Base-by-base conservation (phyloP, 352 stramenopile genomes). In the Phytophthora cajani region DNA sequence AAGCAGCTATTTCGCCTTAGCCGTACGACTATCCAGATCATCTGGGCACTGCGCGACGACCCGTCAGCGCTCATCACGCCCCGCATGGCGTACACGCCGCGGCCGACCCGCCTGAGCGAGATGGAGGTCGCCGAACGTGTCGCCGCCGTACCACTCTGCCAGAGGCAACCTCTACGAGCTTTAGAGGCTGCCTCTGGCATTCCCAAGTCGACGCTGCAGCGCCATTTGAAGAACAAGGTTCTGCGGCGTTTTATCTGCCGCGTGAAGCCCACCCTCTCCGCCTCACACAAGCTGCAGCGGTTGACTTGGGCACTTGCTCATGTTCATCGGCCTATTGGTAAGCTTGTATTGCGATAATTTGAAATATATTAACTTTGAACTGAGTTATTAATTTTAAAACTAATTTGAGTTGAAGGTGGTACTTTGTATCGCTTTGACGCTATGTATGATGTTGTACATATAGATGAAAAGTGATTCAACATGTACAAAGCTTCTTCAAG, bases 401-500 rank as follows among this genome's bases (percentile, higher is more conserved):
- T 33, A 33, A 33, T 33, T 33, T 9, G 30, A 33, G 30, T 57
- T 14, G 8, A 40, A 62, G 50, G 25, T 36, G 64, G 17, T 7
- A 49, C 9, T 27, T 61, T 50, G 4, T 65, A 42, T 52, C 19
- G 33, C 47, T 52, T 60, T 17, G 21, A 65, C 33, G 23, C 36
- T 17, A 59, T 71, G 19, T 71, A 65, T 36, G 50, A 71, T 47
- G 25, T 58, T 51, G 63, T 62, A 12, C 64, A 33, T 33, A 8
- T 33, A 7, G 8, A 33, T 32, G 30, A 33, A 33, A 32, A 32
- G 30, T 33, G 30, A 11, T 17, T 62, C 21, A 23, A 23, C 21
- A 23, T 23, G 21, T 23, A 23, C 21, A 23, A 23, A 23, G 21
- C 21, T 23, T 23, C 21, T 23, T 23, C 21, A 23, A 23, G 21